Evolutionary conservation across 768 basidiomycete species (phyloP).

Genomic region (Tulasnella sp.): DNA sequence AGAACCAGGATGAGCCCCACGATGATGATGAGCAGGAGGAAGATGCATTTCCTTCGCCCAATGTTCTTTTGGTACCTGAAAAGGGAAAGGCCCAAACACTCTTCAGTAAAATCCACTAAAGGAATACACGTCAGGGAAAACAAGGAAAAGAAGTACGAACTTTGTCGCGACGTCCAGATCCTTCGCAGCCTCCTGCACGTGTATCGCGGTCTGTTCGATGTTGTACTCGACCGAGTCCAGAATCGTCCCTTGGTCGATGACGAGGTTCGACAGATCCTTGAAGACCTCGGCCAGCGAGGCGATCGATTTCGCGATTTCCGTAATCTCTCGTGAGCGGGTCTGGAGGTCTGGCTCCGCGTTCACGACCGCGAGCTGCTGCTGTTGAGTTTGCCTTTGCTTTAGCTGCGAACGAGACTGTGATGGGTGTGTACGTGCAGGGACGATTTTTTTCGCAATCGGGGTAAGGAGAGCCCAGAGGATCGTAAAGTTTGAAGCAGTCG

Average conservation of each 20-base stretch:
- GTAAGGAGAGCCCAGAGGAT: not conserved
- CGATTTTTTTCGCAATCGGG: slow-evolving; percentile 22
- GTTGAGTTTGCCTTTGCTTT: slow-evolving; percentile 28
- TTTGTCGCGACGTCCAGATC: slow-evolving; percentile 78
- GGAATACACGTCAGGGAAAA: not conserved
- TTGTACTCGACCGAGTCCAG: slow-evolving; percentile 97
- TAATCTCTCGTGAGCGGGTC: slow-evolving; percentile 64
- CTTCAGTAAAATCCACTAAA: not conserved
- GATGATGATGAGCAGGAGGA: slow-evolving; percentile 85
- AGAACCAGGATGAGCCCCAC: slow-evolving; percentile 81
- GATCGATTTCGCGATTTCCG: slow-evolving; percentile 89
- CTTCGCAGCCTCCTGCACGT: slow-evolving; percentile 76
- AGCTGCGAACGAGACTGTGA: slow-evolving; percentile 38
- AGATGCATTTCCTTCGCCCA: slow-evolving; percentile 88
- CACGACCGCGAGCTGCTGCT: slow-evolving; percentile 33
- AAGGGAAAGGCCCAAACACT: slow-evolving; percentile 8
- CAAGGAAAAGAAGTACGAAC: slow-evolving; percentile 46
- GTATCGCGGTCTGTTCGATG: slow-evolving; percentile 82
- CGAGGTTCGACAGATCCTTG: slow-evolving; percentile 86
- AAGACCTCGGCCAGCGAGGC: slow-evolving; percentile 89
- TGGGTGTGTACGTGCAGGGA: slow-evolving; percentile 32
- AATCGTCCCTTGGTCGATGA: slow-evolving; percentile 97
- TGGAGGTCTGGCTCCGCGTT: slow-evolving; percentile 42
- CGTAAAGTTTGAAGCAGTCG: slow-evolving; percentile 31
- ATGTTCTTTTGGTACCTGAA: slow-evolving; percentile 89